Evolutionary conservation across 106 monocot genomes (phyloP).

Genomic region (Dendrobium catenatum): DNA sequence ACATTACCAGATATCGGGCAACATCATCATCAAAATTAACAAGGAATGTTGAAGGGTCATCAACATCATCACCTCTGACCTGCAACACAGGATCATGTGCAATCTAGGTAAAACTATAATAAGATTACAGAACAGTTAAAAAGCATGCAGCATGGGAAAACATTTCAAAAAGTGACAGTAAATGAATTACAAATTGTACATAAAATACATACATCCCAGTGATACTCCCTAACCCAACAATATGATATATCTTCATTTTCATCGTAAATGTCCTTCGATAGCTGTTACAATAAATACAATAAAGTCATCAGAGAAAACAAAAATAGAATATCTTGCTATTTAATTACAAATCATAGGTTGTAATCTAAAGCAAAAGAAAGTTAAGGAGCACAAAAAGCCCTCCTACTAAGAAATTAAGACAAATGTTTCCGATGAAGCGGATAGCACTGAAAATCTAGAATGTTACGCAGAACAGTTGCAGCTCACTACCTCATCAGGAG

Average conservation of each 20-base stretch:
- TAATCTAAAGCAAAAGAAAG: background rate
- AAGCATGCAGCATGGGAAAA: background rate
- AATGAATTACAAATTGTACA: background rate
- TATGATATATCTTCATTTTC: conserved; percentile 78
- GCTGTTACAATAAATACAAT: conserved; percentile 33
- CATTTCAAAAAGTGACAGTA: background rate
- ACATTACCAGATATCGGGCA: conserved; percentile 82
- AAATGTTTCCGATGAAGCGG: background rate
- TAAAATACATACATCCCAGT: conserved; percentile 75
- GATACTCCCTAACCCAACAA: conserved; percentile 88
- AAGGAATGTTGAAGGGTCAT: conserved; percentile 78
- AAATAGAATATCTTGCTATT: background rate
- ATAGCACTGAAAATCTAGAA: background rate
- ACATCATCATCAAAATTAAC: conserved; percentile 73
- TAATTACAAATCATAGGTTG: background rate
- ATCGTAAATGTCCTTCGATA: conserved; percentile 71
- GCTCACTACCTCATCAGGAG: conserved; percentile 63
- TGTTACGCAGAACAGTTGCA: background rate
- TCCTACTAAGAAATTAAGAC: background rate
- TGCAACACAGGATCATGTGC: conserved; percentile 8
- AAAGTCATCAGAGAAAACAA: background rate
- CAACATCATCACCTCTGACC: conserved; percentile 80
- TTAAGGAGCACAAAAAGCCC: background rate
- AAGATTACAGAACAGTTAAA: background rate
- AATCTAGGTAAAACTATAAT: background rate